Percentiles rank a stretch among this genome's conserved stretches.
Evolutionary conservation across 805 yeast genomes (phyloP).

Genomic region (Priceomyces carsonii): DNA sequence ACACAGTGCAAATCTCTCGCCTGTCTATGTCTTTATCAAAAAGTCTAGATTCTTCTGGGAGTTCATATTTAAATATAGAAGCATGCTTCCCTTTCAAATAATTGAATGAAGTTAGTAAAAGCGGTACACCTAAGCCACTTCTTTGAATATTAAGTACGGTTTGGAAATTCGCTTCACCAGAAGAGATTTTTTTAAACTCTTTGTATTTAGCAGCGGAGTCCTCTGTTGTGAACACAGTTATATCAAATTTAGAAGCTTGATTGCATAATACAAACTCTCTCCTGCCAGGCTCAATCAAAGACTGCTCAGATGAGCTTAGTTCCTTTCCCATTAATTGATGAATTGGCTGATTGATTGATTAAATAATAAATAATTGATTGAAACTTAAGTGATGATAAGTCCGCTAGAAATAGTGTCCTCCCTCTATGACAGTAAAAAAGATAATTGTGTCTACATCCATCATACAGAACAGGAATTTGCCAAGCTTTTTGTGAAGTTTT

Average conservation of each 20-base stretch:
- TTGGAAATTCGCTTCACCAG: not conserved
- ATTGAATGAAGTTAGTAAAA: not conserved
- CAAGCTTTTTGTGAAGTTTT: no score
- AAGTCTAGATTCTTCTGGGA: not conserved
- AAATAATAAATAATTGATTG: no score
- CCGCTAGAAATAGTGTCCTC: no score
- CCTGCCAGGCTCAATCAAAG: not conserved
- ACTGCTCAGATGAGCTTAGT: no score
- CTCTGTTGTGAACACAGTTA: slow-evolving; percentile 2
- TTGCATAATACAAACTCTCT: slow-evolving; percentile 3
- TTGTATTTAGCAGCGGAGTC: slow-evolving; percentile 1
- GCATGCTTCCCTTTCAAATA: not conserved
- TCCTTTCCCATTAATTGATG: no score
- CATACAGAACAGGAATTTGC: no score
- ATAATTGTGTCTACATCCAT: no score
- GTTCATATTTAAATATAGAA: not conserved
- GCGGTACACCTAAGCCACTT: slow-evolving; percentile 2
- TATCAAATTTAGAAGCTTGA: not conserved
- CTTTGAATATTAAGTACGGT: not conserved
- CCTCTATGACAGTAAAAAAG: no score
- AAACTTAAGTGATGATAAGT: no score
- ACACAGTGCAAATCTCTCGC: not conserved
- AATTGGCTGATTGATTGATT: no score
- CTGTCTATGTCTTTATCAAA: not conserved
- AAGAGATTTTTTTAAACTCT: not conserved